Evolutionary conservation across 2,329 filamentous ascomycete species (phyloP).

Genomic region (Colletotrichum falcatum): DNA sequence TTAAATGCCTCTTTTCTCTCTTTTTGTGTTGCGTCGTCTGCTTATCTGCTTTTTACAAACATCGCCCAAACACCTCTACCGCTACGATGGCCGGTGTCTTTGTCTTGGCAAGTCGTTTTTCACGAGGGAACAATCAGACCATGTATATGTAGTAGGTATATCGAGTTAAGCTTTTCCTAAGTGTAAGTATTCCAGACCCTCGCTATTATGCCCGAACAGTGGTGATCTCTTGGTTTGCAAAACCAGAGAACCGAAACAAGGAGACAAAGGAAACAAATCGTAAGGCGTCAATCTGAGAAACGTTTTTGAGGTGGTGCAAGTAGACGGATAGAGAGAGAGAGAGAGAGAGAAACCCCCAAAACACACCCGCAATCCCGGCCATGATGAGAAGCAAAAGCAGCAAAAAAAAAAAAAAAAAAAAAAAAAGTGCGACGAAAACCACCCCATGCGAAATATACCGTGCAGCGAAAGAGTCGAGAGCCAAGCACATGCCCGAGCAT

Average conservation of each 20-base stretch:
- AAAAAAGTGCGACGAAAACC: not conserved
- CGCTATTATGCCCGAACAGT: slow-evolving; percentile 33
- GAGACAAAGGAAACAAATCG: not conserved
- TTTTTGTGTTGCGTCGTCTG: not conserved
- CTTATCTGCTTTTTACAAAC: not conserved
- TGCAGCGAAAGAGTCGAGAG: not conserved
- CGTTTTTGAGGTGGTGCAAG: slow-evolving; percentile 16
- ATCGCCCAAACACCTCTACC: not conserved
- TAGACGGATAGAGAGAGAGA: slow-evolving; percentile 2
- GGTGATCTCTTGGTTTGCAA: slow-evolving; percentile 6
- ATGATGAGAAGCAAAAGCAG: slow-evolving; percentile 8
- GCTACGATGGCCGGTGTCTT: not conserved
- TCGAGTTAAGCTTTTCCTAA: not conserved
- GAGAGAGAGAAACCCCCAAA: not conserved
- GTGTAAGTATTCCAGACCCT: slow-evolving; percentile 9
- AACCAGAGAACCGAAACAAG: slow-evolving; percentile 3
- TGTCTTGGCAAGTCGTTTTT: no score
- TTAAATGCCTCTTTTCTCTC: not conserved
- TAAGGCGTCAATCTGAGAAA: slow-evolving; percentile 37
- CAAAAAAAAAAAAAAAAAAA: no score
- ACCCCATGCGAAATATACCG: not conserved
- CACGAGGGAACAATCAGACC: not conserved
- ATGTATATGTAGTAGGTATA: not conserved
- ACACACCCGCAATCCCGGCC: slow-evolving; percentile 1
- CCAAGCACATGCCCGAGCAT: not conserved